phyloP scores from a whole-genome alignment of 305 asterid genomes.

The Rubia peregrina region DNA sequence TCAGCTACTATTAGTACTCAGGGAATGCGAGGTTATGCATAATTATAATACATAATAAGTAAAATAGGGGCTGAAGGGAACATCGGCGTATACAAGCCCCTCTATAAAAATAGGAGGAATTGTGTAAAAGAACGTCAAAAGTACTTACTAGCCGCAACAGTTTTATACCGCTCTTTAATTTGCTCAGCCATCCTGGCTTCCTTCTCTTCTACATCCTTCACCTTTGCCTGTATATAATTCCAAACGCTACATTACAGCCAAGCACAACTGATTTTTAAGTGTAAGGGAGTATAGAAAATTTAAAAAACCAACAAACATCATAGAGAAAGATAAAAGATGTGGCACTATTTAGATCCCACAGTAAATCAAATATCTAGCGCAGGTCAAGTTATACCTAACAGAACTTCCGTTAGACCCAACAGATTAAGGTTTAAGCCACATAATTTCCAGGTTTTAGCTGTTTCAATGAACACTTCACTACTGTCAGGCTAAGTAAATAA shows the following conservation, averaged over 20 bases:
- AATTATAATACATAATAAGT: background rate
- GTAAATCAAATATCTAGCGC: background rate
- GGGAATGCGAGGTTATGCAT: background rate
- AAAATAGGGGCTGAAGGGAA: background rate
- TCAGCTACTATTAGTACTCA: background rate
- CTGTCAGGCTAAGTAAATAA: background rate
- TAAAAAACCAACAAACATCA: background rate
- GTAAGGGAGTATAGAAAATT: background rate
- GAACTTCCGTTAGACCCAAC: background rate
- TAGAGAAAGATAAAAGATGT: background rate
- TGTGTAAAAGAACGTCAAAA: conserved; percentile 16
- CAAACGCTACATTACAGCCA: background rate
- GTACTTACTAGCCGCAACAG: conserved; percentile 56
- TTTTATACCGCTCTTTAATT: conserved; percentile 45
- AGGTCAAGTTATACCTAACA: background rate
- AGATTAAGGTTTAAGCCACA: background rate
- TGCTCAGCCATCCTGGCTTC: conserved; percentile 39
- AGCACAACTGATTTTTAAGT: background rate
- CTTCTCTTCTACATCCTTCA: conserved; percentile 44
- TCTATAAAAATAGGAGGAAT: background rate
- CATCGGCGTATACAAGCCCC: background rate
- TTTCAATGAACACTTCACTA: background rate
- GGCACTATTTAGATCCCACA: background rate
- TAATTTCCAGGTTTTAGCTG: background rate
- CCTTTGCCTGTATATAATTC: conserved; percentile 50